These are phyloP conservation scores for Corynascus novoguineensis DNA, from an alignment of 495 filamentous ascomycete species.

Conservation along the genomic window DNA sequence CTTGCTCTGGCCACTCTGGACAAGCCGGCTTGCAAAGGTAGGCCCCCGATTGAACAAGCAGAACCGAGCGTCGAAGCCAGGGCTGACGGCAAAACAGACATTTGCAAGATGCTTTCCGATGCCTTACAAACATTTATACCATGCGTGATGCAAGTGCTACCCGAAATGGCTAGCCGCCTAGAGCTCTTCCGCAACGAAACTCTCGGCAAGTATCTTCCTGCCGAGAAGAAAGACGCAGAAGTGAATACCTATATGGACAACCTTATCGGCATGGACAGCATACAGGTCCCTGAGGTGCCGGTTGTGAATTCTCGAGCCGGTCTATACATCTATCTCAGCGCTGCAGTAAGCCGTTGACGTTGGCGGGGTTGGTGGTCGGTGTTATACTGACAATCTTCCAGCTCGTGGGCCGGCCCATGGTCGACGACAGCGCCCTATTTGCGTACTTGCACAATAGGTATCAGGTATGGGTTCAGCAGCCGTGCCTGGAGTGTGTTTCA, in stretches of 20 bases:
- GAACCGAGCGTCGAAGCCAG: not conserved
- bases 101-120: constrained; percentile 43
- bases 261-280: constrained; percentile 49
- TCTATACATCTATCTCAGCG: constrained; percentile 86
- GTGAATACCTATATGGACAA: constrained; percentile 51
- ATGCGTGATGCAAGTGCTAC: constrained; percentile 44
- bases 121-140: constrained; percentile 50
- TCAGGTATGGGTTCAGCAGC: constrained; percentile 24
- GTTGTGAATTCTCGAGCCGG: constrained; percentile 76
- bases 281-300: constrained; percentile 59
- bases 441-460: constrained; percentile 80
- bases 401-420: constrained; percentile 74
- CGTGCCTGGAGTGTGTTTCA: not conserved
- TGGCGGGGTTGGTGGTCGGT: not conserved
- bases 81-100: constrained; percentile 30
- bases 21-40: constrained; percentile 42
- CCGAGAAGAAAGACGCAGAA: constrained; percentile 42
- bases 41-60: not conserved
- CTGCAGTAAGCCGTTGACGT: constrained; percentile 53
- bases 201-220: constrained; percentile 41
- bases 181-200: constrained; percentile 50
- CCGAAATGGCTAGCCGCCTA: constrained; percentile 45
- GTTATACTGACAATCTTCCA: constrained; percentile 41
- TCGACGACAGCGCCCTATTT: constrained; percentile 73
- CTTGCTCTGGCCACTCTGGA: constrained; percentile 42